Base-by-base conservation (phyloP, 129 eudicot species). In the Tagetes erecta region DNA sequence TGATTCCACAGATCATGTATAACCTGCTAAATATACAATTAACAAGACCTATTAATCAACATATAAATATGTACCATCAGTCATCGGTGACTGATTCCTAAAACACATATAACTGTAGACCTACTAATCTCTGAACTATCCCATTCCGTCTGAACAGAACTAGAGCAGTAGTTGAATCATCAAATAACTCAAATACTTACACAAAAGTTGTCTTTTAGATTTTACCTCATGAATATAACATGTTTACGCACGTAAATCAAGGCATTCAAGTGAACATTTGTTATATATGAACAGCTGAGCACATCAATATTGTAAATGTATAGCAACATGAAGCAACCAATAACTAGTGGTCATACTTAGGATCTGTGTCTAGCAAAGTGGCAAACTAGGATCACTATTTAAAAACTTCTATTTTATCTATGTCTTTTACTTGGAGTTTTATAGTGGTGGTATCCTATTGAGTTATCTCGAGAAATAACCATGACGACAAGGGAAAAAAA, bases 51-150 rank as follows among this genome's bases (percentile, higher is more conserved):
- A 33, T 14, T n/a, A 51, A 42, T 58, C 36, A 57, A 69, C 63
- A 14, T 5, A 12, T 36, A 50, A 31, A 42, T 41, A 72, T 41
- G 56, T 39, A 3, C 40, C 31, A 41, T 33, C 57, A 12, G 67
- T 11, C 27, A 20, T 20, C 27, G 46, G 0, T 0, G 12, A 30
- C 31, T 72, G 14, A 14, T 72, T 72, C 67, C 67, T 41, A 57
- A 57, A 33, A 34, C 38, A 68, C 73, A 68, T 41, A 34, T 35
- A 68, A 58, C 5, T 45, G 34, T 42, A 57, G 68, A 59, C 68
- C 57, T 37, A 8, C 10, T 13, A 44, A 72, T 58, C 63, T 51
- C 51, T 70, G 63, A 70, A 37, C 62, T 50, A 34, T 51, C 2
- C 35, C 49, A 36, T 3, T 62, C 45, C 3, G 9, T 12, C 67